These are phyloP conservation scores for Pseudocercospora crystallina DNA, from an alignment of 2,329 filamentous ascomycete species.

Conservation along the genomic window DNA sequence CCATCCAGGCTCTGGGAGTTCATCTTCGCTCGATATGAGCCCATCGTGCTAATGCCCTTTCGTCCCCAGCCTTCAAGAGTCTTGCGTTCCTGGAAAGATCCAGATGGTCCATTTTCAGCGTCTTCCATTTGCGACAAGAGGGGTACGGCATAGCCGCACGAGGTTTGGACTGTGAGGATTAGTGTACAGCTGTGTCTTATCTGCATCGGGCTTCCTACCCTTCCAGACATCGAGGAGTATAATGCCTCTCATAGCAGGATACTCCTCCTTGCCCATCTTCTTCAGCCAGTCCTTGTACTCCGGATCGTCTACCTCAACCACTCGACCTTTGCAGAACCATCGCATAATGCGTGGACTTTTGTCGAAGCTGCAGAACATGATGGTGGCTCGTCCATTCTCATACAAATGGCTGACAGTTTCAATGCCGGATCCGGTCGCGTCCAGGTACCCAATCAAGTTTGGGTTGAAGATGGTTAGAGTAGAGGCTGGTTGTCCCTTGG, in stretches of 20 bases:
- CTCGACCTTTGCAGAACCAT: slow-evolving; percentile 59
- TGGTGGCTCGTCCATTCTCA: slow-evolving; percentile 72
- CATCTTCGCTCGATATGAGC: slow-evolving; percentile 57
- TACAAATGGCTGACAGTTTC: slow-evolving; percentile 76
- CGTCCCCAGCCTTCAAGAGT: slow-evolving; percentile 56
- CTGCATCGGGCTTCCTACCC: slow-evolving; percentile 28
- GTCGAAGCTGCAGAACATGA: slow-evolving; percentile 72
- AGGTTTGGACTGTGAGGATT: slow-evolving; percentile 55
- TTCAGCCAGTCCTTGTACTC: slow-evolving; percentile 49
- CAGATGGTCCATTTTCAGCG: slow-evolving; percentile 25
- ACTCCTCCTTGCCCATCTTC: slow-evolving; percentile 32
- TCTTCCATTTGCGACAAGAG: slow-evolving; percentile 44
- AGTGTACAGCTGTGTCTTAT: not conserved
- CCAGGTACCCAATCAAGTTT: slow-evolving; percentile 67
- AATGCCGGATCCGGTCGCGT: slow-evolving; percentile 71
- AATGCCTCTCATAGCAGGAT: slow-evolving; percentile 58
- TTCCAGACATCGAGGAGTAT: slow-evolving; percentile 63
- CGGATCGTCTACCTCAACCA: slow-evolving; percentile 60
- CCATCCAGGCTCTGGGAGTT: slow-evolving; percentile 61
- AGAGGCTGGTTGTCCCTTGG: slow-evolving; percentile 66
- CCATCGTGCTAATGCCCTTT: slow-evolving; percentile 50
- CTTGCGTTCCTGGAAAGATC: slow-evolving; percentile 53
- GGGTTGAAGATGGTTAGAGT: slow-evolving; percentile 62
- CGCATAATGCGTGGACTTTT: slow-evolving; percentile 61
- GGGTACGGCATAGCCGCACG: slow-evolving; percentile 66